These are phyloP conservation scores for Podospora pseudocomata DNA, from an alignment of 495 filamentous ascomycete genomes.

Conservation along the genomic window DNA sequence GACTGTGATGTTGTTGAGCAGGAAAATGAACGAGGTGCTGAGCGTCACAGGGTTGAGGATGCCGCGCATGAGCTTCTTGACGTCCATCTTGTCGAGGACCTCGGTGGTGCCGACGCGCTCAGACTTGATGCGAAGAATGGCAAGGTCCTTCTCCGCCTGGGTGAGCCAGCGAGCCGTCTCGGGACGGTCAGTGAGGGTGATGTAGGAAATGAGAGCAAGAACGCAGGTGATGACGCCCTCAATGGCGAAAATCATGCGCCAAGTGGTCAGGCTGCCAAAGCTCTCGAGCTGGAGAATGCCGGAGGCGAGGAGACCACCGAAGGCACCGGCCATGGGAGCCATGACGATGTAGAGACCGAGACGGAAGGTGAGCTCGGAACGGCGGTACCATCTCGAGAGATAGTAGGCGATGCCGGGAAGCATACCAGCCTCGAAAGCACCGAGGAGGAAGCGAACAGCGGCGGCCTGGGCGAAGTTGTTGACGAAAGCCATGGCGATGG, in stretches of 20 bases:
- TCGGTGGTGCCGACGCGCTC: conserved; percentile 63
- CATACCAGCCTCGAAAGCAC: conserved; percentile 66
- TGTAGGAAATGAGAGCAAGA: conserved; percentile 47
- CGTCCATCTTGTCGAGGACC: conserved; percentile 61
- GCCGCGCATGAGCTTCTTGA: conserved; percentile 50
- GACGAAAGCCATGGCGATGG: conserved; percentile 43
- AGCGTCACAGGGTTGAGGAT: conserved; percentile 30
- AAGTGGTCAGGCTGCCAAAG: conserved; percentile 48
- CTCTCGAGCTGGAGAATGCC: conserved; percentile 52
- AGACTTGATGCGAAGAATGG: conserved; percentile 55
- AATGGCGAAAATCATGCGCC: conserved; percentile 67
- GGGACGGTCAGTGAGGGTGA: conserved; percentile 59
- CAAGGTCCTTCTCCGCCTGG: conserved; percentile 51
- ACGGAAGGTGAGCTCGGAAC: conserved; percentile 64
- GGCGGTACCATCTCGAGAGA: conserved; percentile 65
- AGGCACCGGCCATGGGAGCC: conserved; percentile 66
- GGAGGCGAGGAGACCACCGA: conserved; percentile 65
- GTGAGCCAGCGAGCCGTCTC: conserved; percentile 58
- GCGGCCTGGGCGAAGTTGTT: conserved; percentile 35
- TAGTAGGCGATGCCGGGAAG: conserved; percentile 73
- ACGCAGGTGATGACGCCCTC: conserved; percentile 61
- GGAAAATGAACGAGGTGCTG: conserved; percentile 61
- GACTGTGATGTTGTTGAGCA: conserved; percentile 70
- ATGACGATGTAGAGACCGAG: conserved; percentile 71
- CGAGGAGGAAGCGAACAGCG: conserved; percentile 54